These are phyloP conservation scores for Lavandula angustifolia DNA, from an alignment of 257 asterid species.

Conservation along the genomic window DNA sequence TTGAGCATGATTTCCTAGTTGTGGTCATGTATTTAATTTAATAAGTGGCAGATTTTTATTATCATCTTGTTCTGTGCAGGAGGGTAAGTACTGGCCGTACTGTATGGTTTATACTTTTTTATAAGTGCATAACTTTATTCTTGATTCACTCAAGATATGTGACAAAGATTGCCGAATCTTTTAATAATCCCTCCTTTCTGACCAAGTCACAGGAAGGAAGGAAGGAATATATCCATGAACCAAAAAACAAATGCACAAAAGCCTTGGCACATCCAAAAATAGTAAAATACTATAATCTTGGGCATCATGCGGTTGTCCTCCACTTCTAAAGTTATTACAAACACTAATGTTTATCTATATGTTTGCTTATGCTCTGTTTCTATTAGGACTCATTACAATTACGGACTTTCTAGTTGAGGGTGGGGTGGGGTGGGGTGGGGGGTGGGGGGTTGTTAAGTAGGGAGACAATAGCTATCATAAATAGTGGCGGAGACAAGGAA, in stretches of 20 bases:
- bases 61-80: constrained; percentile 29
- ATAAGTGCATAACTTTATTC: constrained; percentile 44
- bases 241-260: constrained; percentile 6
- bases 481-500: too few relatives aligned
- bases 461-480: too few relatives aligned
- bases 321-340: too few relatives aligned
- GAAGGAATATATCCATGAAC: constrained; percentile 24
- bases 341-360: too few relatives aligned
- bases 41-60: too few relatives aligned
- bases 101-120: constrained; percentile 29
- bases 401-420: too few relatives aligned
- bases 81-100: constrained; percentile 57
- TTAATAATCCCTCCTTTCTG: constrained; percentile 28
- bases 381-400: neutral
- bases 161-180: constrained; percentile 32
- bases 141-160: constrained; percentile 35
- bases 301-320: neutral
- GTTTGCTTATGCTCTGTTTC: neutral
- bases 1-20: neutral
- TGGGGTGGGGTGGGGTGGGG: too few relatives aligned
- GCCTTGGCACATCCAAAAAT: neutral
- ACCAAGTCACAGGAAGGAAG: constrained; percentile 31
- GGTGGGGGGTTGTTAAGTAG: too few relatives aligned
- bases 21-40: neutral
- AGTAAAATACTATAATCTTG: too few relatives aligned